Evolutionary conservation across 2,329 filamentous ascomycete genomes (phyloP).

Genomic region (Monascus ruber): DNA sequence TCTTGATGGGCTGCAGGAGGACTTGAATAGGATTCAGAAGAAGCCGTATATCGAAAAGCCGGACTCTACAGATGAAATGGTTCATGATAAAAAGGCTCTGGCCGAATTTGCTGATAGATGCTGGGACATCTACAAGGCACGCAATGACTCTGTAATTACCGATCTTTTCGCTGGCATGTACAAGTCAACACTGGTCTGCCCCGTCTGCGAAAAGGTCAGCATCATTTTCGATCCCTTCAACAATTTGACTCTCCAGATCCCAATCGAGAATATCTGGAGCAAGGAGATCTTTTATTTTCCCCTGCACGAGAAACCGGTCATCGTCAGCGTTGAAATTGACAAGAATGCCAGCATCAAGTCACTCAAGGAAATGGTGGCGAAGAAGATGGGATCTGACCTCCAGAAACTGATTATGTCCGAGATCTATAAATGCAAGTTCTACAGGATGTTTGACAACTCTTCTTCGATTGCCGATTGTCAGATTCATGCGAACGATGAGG

Average conservation of each 20-base stretch:
- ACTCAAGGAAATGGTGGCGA: slow-evolving; percentile 42
- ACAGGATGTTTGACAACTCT: slow-evolving; percentile 68
- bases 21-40: slow-evolving; percentile 83
- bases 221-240: slow-evolving; percentile 98
- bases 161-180: slow-evolving; percentile 97
- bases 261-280: slow-evolving; percentile 72
- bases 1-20: slow-evolving; percentile 87
- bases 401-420: slow-evolving; percentile 66
- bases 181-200: slow-evolving; percentile 92
- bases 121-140: slow-evolving; percentile 80
- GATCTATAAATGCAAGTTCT: slow-evolving; percentile 73
- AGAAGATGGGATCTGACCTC: slow-evolving; percentile 40
- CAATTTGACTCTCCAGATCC: slow-evolving; percentile 81
- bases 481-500: slow-evolving; percentile 52
- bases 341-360: slow-evolving; percentile 49
- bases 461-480: slow-evolving; percentile 56
- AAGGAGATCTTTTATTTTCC: slow-evolving; percentile 68
- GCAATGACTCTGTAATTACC: slow-evolving; percentile 89
- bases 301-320: slow-evolving; percentile 57
- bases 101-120: slow-evolving; percentile 75
- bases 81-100: slow-evolving; percentile 69
- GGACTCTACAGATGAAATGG: slow-evolving; percentile 93
- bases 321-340: slow-evolving; percentile 67
- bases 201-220: slow-evolving; percentile 84
- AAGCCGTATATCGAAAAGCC: slow-evolving; percentile 98